Evolutionary conservation across 2,329 filamentous ascomycete genomes (phyloP), one percentile per base, ranked within the genome.

Genomic region (Chaetomiaceae sp.): DNA sequence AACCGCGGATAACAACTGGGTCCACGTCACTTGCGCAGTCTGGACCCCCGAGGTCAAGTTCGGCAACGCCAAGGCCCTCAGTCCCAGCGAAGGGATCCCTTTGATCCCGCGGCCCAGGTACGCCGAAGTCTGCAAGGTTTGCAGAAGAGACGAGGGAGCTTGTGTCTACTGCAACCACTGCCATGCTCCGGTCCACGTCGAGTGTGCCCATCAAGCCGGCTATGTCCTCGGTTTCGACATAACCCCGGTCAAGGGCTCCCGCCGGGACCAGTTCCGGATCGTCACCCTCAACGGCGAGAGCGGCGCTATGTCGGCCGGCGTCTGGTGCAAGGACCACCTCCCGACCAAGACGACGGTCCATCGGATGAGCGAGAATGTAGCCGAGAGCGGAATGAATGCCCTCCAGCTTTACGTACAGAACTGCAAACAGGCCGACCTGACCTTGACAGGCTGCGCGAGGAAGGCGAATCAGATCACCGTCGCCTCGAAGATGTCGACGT

Each of bases 1-100:
- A 43, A 99, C 93, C 0, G 88, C 87, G 4, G 90, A 95, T 65
- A 97, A 97, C 70, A 97, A 97, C 64, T 99, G 93, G 93, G 89
- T 96, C 14, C 93, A 99, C 66, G 89, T 97, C 23, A 85, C 86
- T 33, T 99, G 93, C 64, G 91, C 93, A 1, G 76, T 96, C 16
- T 97, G 89, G 83, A 91, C 87, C 10, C 84, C 89, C 0, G 93
- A 99, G 68, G 85, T 96, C 62, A 93, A 91, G 63, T 99, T 96
- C 67, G 91, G 87, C 55, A 88, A 88, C 61, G 86, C 90, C 16
- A 83, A 85, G 62, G 82, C 86, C 16, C 73, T 99, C 30, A 87
- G 90, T 60, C 86, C 90, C 27, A 90, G 88, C 2, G 93, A 99
- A 70, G 92, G 92, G 17, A 89, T 99, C 57, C 86, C 87, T 4